These are phyloP conservation scores for Beauveria varroae DNA, from an alignment of 2,329 filamentous ascomycete species.

Conservation along the genomic window DNA sequence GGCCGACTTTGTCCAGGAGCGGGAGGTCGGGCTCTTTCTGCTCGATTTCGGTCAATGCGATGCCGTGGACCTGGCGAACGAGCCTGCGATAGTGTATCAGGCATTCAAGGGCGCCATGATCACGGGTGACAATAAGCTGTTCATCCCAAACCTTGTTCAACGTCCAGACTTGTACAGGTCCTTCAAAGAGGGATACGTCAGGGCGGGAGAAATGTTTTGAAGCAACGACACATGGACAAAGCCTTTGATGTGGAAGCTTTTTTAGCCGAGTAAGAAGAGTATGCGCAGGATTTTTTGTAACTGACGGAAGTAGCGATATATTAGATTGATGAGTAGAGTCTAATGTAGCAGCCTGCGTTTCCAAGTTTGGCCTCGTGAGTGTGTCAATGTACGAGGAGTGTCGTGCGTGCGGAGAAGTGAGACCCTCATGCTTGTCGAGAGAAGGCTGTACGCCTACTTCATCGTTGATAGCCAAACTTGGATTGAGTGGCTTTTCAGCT, in stretches of 20 bases:
- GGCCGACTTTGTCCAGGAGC: constrained; percentile 6
- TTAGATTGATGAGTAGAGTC: neutral
- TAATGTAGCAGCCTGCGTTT: neutral
- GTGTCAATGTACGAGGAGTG: neutral
- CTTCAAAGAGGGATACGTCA: constrained; percentile 16
- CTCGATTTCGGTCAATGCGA: constrained; percentile 20
- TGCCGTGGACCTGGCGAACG: constrained; percentile 13
- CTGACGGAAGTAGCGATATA: neutral
- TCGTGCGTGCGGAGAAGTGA: too few species aligned
- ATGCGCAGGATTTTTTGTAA: constrained; percentile 17
- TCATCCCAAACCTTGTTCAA: constrained; percentile 16
- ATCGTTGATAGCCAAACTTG: neutral
- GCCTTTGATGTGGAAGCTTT: constrained; percentile 16
- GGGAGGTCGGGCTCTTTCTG: constrained; percentile 13
- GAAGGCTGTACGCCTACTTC: neutral
- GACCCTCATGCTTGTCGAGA: neutral
- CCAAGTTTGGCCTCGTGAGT: too few species aligned
- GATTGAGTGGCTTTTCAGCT: neutral
- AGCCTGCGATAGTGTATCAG: constrained; percentile 15
- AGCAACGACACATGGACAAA: constrained; percentile 5
- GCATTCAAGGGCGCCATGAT: constrained; percentile 18
- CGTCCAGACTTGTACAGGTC: constrained; percentile 12
- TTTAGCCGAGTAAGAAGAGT: constrained; percentile 17
- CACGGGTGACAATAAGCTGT: constrained; percentile 18
- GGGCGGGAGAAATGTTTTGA: constrained; percentile 13